A percentile compares a stretch with the other conserved stretches of the same genome.
These are phyloP conservation scores for Uncinocarpus reesii DNA, from an alignment of 2,329 filamentous ascomycete species.

Conservation along the genomic window DNA sequence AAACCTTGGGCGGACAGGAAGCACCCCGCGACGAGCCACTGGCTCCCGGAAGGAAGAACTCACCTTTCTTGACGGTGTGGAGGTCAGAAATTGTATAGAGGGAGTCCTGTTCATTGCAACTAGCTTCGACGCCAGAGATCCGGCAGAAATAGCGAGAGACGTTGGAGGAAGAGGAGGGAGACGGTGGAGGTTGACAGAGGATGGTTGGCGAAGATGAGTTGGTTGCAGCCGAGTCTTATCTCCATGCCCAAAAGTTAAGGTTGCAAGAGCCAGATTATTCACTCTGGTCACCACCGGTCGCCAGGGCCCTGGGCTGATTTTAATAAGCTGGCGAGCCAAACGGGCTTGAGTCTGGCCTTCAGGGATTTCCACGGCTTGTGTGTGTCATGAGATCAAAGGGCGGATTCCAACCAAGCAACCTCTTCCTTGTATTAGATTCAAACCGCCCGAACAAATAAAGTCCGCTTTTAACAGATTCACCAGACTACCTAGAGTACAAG, in stretches of 20 bases:
- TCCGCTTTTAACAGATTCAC: constrained; percentile 11
- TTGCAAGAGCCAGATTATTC: neutral
- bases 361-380: neutral
- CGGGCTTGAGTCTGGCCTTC: neutral
- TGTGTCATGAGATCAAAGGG: constrained; percentile 10
- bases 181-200: neutral
- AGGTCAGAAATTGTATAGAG: constrained; percentile 29
- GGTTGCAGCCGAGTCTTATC: constrained; percentile 12
- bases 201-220: constrained; percentile 1
- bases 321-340: constrained; percentile 1
- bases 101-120: constrained; percentile 29
- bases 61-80: constrained; percentile 32
- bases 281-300: too few species aligned
- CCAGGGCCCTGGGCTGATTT: neutral
- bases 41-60: constrained; percentile 2
- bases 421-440: constrained; percentile 4
- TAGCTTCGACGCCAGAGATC: neutral
- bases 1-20: neutral
- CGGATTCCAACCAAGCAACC: neutral
- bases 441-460: constrained; percentile 2
- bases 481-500: constrained; percentile 16
- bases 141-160: neutral
- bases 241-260: constrained; percentile 9
- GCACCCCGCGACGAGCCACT: neutral
- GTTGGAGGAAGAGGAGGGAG: neutral